Evolutionary conservation across 805 yeast species (phyloP).

Genomic region (Spathaspora hagerdaliae): DNA sequence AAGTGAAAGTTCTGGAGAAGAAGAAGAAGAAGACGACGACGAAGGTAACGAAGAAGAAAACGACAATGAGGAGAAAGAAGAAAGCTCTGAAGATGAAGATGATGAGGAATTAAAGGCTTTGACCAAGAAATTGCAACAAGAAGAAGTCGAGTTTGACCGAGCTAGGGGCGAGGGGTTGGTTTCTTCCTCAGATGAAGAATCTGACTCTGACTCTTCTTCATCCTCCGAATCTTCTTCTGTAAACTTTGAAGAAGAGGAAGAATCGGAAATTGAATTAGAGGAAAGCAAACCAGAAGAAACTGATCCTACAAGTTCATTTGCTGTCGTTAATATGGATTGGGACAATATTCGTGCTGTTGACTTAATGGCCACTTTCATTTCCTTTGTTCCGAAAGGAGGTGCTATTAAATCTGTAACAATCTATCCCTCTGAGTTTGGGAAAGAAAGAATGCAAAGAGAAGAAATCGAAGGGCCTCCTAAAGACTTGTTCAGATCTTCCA

Average conservation of each 20-base stretch:
- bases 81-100: constrained; percentile 20
- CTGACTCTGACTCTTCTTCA: constrained; percentile 45
- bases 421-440: constrained; percentile 90
- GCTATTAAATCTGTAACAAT: constrained; percentile 63
- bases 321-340: constrained; percentile 97
- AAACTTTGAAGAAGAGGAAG: constrained; percentile 42
- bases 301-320: constrained; percentile 77
- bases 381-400: constrained; percentile 80
- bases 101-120: constrained; percentile 17
- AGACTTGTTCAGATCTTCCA: constrained; percentile 62
- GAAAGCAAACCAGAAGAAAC: constrained; percentile 72
- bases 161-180: constrained; percentile 66
- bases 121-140: constrained; percentile 7
- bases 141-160: constrained; percentile 37
- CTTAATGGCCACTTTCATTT: constrained; percentile 79
- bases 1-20: constrained; percentile 20
- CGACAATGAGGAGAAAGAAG: constrained; percentile 21
- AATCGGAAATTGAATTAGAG: constrained; percentile 54
- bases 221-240: constrained; percentile 37
- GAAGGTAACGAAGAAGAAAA: constrained; percentile 16
- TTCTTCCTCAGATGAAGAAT: constrained; percentile 30
- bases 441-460: constrained; percentile 84
- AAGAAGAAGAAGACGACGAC: constrained; percentile 7
- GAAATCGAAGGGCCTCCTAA: constrained; percentile 90
- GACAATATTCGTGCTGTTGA: constrained; percentile 88